A percentile compares a stretch with the other conserved stretches of the same genome.
phyloP scores from a whole-genome alignment of 495 filamentous ascomycete species.

The Annulohypoxylon stygium region DNA sequence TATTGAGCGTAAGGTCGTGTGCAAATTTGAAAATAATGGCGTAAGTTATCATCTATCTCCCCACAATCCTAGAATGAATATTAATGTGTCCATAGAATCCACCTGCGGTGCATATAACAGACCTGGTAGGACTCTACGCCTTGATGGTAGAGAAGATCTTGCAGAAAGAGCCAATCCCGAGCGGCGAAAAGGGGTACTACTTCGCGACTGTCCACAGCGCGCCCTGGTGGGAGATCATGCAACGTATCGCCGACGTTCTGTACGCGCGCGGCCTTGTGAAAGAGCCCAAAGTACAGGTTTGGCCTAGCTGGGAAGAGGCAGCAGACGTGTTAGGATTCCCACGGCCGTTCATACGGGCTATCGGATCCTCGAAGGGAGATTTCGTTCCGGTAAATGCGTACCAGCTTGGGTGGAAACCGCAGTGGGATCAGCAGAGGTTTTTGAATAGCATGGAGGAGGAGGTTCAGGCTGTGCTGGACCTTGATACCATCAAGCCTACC shows the following conservation, averaged over 20 bases:
- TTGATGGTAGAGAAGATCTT: constrained; percentile 53
- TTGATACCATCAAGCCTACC: constrained; percentile 52
- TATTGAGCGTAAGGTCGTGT: constrained; percentile 53
- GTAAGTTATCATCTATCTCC: constrained; percentile 37
- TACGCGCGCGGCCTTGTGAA: constrained; percentile 54
- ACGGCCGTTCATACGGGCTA: constrained; percentile 43
- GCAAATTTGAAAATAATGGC: constrained; percentile 53
- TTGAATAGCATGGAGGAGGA: constrained; percentile 57
- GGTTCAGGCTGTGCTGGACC: constrained; percentile 50
- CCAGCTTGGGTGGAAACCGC: constrained; percentile 55
- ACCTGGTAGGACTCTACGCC: constrained; percentile 52
- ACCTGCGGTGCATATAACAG: constrained; percentile 52
- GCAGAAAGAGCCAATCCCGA: constrained; percentile 52
- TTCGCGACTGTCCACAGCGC: constrained; percentile 53
- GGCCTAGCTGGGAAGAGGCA: constrained; percentile 55
- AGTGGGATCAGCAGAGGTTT: constrained; percentile 53
- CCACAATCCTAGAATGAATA: neutral
- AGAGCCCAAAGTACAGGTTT: constrained; percentile 49
- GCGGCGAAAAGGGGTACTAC: constrained; percentile 55
- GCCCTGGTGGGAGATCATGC: constrained; percentile 53
- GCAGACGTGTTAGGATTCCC: constrained; percentile 51
- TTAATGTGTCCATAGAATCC: constrained; percentile 37
- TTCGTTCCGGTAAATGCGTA: constrained; percentile 51
- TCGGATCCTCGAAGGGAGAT: constrained; percentile 49
- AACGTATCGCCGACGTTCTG: constrained; percentile 51